Conservation (phyloP, 306 rosid genomes). For the Quercus rubra region DNA sequence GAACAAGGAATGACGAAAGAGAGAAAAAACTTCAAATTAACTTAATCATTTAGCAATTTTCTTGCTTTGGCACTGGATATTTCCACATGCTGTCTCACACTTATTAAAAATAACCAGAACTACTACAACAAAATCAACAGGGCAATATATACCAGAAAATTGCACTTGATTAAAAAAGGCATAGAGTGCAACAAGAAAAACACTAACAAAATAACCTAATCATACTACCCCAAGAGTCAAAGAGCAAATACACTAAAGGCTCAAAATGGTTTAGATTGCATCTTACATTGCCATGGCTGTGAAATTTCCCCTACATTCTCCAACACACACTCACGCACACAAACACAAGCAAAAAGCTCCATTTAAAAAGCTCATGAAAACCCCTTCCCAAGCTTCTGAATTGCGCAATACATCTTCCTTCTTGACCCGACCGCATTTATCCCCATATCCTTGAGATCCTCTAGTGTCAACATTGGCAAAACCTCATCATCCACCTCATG, state of each 20-base stretch:
- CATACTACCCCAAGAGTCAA: slow-evolving; percentile 41
- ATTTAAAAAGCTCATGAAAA: slow-evolving; percentile 46
- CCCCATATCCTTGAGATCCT: slow-evolving; percentile 97
- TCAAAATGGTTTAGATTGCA: slow-evolving; percentile 42
- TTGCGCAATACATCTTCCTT: slow-evolving; percentile 82
- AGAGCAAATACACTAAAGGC: slow-evolving; percentile 34
- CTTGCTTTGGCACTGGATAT: not conserved
- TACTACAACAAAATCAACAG: slow-evolving; percentile 27
- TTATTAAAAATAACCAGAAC: slow-evolving; percentile 20
- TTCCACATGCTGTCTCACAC: slow-evolving; percentile 11
- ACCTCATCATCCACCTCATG: slow-evolving; percentile 97
- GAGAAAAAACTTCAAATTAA: not conserved
- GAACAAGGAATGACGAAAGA: not conserved
- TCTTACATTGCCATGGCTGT: slow-evolving; percentile 55
- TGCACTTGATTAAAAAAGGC: slow-evolving; percentile 32
- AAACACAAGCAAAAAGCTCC: not conserved
- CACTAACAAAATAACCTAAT: slow-evolving; percentile 30
- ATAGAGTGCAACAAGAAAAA: slow-evolving; percentile 24
- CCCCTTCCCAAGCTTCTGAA: slow-evolving; percentile 91
- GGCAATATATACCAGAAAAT: slow-evolving; percentile 30
- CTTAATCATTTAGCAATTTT: not conserved
- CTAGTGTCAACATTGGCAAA: slow-evolving; percentile 78
- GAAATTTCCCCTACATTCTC: slow-evolving; percentile 27
- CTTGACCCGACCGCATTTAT: slow-evolving; percentile 83
- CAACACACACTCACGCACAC: slow-evolving; percentile 14